phyloP scores from a whole-genome alignment of 2,329 filamentous ascomycete species.

The Curvularia lunata region DNA sequence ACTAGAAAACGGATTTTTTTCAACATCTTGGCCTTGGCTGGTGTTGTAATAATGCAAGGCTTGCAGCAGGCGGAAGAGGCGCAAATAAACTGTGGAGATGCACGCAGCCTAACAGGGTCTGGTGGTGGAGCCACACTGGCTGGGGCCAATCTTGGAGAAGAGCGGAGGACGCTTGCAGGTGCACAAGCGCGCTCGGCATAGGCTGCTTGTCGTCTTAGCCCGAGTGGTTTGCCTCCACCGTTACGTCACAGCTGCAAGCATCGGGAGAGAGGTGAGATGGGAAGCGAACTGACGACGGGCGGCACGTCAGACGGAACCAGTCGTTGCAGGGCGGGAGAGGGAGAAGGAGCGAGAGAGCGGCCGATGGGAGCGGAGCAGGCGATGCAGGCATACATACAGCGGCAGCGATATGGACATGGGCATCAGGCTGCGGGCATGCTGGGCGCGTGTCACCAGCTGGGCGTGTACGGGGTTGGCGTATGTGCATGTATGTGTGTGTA shows the following conservation, averaged over 20 bases:
- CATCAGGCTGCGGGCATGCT: constrained; percentile 7
- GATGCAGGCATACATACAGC: neutral
- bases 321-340: neutral
- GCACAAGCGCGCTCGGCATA: constrained; percentile 34
- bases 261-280: constrained; percentile 7
- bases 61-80: constrained; percentile 32
- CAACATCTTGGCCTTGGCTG: constrained; percentile 38
- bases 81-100: constrained; percentile 38
- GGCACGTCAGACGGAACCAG: constrained; percentile 6
- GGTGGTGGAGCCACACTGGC: constrained; percentile 28
- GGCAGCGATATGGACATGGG: neutral
- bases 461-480: neutral
- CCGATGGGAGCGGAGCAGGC: neutral
- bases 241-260: constrained; percentile 28
- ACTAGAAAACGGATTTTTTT: constrained; percentile 40
- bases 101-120: constrained; percentile 34
- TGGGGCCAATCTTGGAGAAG: constrained; percentile 33
- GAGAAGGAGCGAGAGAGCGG: neutral
- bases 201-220: constrained; percentile 26
- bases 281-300: neutral
- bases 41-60: constrained; percentile 32
- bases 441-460: neutral
- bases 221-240: constrained; percentile 22
- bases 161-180: constrained; percentile 32
- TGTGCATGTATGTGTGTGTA: too few relatives aligned